These are phyloP conservation scores for Elaphomyces granulatus DNA, from an alignment of 495 filamentous ascomycete genomes.

Conservation along the genomic window DNA sequence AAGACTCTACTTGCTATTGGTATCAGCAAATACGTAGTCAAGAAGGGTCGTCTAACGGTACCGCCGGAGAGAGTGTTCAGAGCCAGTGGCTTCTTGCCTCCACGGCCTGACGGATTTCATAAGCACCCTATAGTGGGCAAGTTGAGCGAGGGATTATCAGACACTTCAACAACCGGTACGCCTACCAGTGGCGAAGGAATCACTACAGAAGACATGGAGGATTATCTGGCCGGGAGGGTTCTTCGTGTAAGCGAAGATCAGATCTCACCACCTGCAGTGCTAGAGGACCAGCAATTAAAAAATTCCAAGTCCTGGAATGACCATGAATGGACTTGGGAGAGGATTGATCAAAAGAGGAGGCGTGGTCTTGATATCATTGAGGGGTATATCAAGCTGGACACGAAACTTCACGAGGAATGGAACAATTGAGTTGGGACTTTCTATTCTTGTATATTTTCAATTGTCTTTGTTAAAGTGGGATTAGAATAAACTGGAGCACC, in stretches of 20 bases:
- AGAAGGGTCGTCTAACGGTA: conserved; percentile 73
- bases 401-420: conserved; percentile 30
- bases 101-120: conserved; percentile 12
- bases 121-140: conserved; percentile 1
- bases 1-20: conserved; percentile 57
- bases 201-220: conserved; percentile 18
- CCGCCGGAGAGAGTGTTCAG: conserved; percentile 63
- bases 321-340: conserved; percentile 38
- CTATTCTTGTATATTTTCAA: not conserved
- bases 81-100: conserved; percentile 47
- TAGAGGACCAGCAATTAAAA: conserved; percentile 21
- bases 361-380: conserved; percentile 40
- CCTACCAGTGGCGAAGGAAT: conserved; percentile 24
- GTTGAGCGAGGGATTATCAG: conserved; percentile 1
- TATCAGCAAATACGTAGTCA: conserved; percentile 79
- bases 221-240: conserved; percentile 11
- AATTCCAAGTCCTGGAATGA: conserved; percentile 24
- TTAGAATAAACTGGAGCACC: no score
- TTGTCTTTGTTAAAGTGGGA: no score
- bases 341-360: conserved; percentile 41
- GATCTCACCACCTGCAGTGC: conserved; percentile 12
- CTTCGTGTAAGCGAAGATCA: conserved; percentile 20
- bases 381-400: conserved; percentile 36
- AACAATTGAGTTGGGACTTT: conserved; percentile 5
- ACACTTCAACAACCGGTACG: conserved; percentile 21